Base-by-base conservation (phyloP, 805 yeast species). In the Metschnikowia picachoensis region DNA sequence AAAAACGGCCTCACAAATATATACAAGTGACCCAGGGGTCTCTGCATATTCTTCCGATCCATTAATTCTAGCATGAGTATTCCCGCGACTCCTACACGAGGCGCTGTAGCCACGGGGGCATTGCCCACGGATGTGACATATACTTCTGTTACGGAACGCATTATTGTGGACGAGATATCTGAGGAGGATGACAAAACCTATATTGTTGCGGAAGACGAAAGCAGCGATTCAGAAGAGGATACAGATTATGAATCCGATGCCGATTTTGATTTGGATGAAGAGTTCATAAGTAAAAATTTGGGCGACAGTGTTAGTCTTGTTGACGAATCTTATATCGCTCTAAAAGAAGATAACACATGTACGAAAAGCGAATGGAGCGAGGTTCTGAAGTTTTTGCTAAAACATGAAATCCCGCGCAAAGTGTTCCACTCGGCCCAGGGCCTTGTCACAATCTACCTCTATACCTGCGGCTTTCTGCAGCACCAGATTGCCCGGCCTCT, bases 321-420 rank as follows among this genome's bases (percentile, higher is more conserved):
- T 12, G 48, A 44, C 31, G 48, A 40, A 14, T 25, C 48, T 4
- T 35, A 37, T 25, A 36, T 44, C 17, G 48, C 44, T n/a, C 44
- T 44, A 13, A 36, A 39, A n/a, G 43, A 44, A 3, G 33, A 31
- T 7, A n/a, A 15, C 10, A 14, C 30, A 2, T 3, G 14, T 3
- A 25, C n/a, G 14, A 16, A 10, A 8, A 14, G 7, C 27, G 16
- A 17, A 4, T 5, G 6, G 11, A 11, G 12, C 16, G 30, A 8
- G 8, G 17, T 49, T 14, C 53, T 57, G 32, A 46, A 47, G 37
- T 82, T 84, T 57, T 66, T 85, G 41, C 78, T 83, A 32, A 85
- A 85, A 59, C 90, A 94, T 60, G 99, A 94, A 66, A 71, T 94
- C 14, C 95, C 96, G 4, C 78, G 99, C 59, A 94, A 94, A 64